Conservation (phyloP, 225 moss, liverwort and hornwort species). For the Asterella californica region DNA sequence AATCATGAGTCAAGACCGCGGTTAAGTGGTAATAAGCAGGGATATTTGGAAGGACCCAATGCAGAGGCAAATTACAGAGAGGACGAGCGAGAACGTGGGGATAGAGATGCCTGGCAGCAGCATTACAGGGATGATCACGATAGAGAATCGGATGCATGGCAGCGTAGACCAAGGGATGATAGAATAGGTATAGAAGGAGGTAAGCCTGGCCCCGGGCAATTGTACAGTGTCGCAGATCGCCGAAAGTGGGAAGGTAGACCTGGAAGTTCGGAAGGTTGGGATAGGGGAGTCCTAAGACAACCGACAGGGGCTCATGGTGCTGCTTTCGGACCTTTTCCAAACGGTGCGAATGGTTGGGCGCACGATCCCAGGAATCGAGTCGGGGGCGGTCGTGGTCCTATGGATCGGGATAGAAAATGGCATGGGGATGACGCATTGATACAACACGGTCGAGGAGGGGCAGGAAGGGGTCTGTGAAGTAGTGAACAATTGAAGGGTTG, state of each 20-base stretch:
- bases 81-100: constrained; percentile 45
- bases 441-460: constrained; percentile 38
- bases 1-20: constrained; percentile 45
- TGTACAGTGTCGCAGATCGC: constrained; percentile 54
- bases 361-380: constrained; percentile 63
- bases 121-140: constrained; percentile 44
- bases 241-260: constrained; percentile 87
- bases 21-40: constrained; percentile 47
- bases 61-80: constrained; percentile 42
- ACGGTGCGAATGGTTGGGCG: constrained; percentile 65
- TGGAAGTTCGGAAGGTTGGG: constrained; percentile 79
- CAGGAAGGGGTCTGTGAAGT: constrained; percentile 45
- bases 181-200: constrained; percentile 43
- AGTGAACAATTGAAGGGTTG: constrained; percentile 27
- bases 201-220: constrained; percentile 32
- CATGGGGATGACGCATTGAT: constrained; percentile 36
- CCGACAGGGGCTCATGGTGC: constrained; percentile 38
- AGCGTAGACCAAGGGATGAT: constrained; percentile 50
- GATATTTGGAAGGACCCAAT: constrained; percentile 14
- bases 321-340: constrained; percentile 42
- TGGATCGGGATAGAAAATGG: constrained; percentile 43
- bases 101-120: constrained; percentile 68
- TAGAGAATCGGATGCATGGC: constrained; percentile 37
- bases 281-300: constrained; percentile 47
- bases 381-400: constrained; percentile 41